Conservation (phyloP, 1,284 basidiomycete genomes). For the Peniophora sp. region DNA sequence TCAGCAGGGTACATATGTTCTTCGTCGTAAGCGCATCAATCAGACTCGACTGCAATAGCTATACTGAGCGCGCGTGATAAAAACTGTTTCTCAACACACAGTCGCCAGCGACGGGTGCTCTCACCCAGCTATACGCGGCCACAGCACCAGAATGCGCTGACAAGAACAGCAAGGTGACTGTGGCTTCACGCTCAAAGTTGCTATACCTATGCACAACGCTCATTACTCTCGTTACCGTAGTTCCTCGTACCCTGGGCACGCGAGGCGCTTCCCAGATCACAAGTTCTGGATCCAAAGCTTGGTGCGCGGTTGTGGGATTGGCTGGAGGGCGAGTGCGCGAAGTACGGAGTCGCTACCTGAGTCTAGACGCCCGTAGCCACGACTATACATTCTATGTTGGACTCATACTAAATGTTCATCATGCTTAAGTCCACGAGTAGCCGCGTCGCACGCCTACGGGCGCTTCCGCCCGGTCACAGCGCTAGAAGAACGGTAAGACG, state of each 20-base stretch:
- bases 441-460: too few species aligned
- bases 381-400: too few species aligned
- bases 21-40: not conserved
- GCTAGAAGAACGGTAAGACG: too few species aligned
- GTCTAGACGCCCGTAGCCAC: too few species aligned
- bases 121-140: constrained; percentile 47
- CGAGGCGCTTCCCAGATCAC: constrained; percentile 10
- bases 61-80: constrained; percentile 1
- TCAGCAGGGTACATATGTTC: not conserved
- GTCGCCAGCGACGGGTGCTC: constrained; percentile 27
- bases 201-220: not conserved
- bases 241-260: constrained; percentile 32
- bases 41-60: not conserved
- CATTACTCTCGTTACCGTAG: constrained; percentile 10
- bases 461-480: too few species aligned
- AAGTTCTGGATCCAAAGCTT: constrained; percentile 18
- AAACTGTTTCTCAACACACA: constrained; percentile 10
- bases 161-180: constrained; percentile 36
- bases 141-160: constrained; percentile 32
- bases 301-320: constrained; percentile 28
- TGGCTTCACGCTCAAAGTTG: constrained; percentile 6
- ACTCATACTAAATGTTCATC: too few species aligned
- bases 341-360: too few species aligned
- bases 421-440: too few species aligned
- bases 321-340: constrained; percentile 26